A percentile compares a stretch with the other conserved stretches of the same genome.
phyloP scores from a whole-genome alignment of 495 filamentous ascomycete genomes.

The Penicillium salamii region DNA sequence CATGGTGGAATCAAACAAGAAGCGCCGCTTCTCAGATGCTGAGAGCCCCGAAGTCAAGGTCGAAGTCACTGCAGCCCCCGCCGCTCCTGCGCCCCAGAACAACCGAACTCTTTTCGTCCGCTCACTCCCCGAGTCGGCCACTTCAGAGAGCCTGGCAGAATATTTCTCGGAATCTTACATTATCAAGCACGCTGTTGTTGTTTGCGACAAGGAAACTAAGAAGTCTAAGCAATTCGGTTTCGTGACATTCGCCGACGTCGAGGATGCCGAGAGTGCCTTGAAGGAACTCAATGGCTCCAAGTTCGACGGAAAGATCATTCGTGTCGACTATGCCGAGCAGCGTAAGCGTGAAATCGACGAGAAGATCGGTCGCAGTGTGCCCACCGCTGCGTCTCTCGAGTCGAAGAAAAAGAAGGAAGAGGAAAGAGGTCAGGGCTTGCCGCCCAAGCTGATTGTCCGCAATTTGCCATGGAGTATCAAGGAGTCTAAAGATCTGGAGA shows the following conservation, averaged over 20 bases:
- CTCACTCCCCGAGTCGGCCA: conserved; percentile 71
- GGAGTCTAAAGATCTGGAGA: conserved; percentile 69
- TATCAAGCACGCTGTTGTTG: conserved; percentile 88
- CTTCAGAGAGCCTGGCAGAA: conserved; percentile 77
- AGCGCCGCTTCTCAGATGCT: conserved; percentile 29
- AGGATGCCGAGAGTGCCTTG: conserved; percentile 79
- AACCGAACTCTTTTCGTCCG: conserved; percentile 84
- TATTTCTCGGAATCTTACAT: conserved; percentile 93
- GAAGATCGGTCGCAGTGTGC: conserved; percentile 45
- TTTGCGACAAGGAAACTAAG: conserved; percentile 77
- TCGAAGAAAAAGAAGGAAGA: conserved; percentile 57
- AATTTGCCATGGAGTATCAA: conserved; percentile 98
- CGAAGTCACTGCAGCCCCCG: conserved; percentile 22
- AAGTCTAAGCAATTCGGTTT: conserved; percentile 90
- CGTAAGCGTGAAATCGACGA: conserved; percentile 67
- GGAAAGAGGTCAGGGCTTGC: conserved; percentile 54
- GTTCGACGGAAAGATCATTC: conserved; percentile 76
- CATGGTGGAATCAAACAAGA: conserved; percentile 37
- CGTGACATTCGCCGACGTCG: conserved; percentile 90
- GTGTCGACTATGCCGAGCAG: conserved; percentile 82
- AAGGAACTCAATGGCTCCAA: conserved; percentile 71
- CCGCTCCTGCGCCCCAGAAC: conserved; percentile 33
- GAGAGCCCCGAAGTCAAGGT: conserved; percentile 17
- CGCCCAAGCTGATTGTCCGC: conserved; percentile 86
- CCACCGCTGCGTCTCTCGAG: conserved; percentile 44